phyloP scores from a whole-genome alignment of 2,329 filamentous ascomycete species.

The Fusarium begoniae region DNA sequence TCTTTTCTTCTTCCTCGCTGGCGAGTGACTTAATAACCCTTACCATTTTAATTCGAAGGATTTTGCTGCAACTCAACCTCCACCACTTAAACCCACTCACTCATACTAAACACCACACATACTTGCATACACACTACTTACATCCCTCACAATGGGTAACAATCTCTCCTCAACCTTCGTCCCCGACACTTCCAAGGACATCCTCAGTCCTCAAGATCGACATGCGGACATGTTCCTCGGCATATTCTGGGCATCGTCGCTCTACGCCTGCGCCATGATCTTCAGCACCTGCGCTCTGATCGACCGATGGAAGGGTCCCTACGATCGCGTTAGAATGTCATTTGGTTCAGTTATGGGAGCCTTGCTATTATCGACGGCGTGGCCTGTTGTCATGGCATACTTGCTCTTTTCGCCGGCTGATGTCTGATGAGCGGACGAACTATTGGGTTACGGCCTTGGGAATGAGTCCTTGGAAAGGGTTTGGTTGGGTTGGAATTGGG shows the following conservation, averaged over 20 bases:
- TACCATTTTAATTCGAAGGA: neutral
- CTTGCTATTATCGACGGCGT: slow-evolving; percentile 46
- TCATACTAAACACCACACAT: neutral
- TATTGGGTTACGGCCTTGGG: neutral
- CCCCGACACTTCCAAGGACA: slow-evolving; percentile 50
- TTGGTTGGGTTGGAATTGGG: neutral
- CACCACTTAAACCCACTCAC: neutral
- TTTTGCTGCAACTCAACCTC: neutral
- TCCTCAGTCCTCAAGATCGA: slow-evolving; percentile 46
- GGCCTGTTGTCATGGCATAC: slow-evolving; percentile 51
- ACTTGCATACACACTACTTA: neutral
- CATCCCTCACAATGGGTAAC: slow-evolving; percentile 48
- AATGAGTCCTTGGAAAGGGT: neutral
- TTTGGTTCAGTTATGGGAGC: slow-evolving; percentile 45
- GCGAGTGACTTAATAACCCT: slow-evolving; percentile 29
- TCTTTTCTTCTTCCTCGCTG: slow-evolving; percentile 38
- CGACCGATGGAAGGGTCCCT: slow-evolving; percentile 54
- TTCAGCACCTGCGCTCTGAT: slow-evolving; percentile 54
- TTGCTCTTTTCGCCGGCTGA: slow-evolving; percentile 39
- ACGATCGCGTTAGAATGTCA: slow-evolving; percentile 46
- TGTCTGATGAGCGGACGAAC: neutral
- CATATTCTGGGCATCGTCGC: slow-evolving; percentile 47
- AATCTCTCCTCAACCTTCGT: slow-evolving; percentile 52
- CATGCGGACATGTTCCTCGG: slow-evolving; percentile 46
- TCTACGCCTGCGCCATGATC: slow-evolving; percentile 54